These are phyloP conservation scores for Metroxylon sagu DNA, from an alignment of 176 grass and related monocot species.

Conservation along the genomic window DNA sequence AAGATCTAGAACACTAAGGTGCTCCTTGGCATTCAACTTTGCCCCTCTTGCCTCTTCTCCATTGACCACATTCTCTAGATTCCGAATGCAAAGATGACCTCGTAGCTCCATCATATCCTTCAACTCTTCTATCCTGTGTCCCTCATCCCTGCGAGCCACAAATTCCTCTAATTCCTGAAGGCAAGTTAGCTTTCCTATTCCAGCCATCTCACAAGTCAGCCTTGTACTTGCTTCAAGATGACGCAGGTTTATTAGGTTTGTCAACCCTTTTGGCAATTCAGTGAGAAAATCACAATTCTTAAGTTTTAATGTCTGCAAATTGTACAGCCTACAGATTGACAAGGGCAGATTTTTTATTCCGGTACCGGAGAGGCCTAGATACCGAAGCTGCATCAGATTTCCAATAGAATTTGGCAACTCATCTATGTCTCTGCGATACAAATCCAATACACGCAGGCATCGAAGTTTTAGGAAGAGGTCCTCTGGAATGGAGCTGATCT, in stretches of 20 bases:
- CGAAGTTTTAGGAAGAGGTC: constrained; percentile 46
- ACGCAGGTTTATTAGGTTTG: constrained; percentile 41
- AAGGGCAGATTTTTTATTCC: constrained; percentile 36
- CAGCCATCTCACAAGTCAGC: constrained; percentile 22
- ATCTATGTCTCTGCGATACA: constrained; percentile 35
- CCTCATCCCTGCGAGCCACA: constrained; percentile 19
- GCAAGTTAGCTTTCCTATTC: constrained; percentile 46
- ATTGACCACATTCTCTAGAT: constrained; percentile 42
- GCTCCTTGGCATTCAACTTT: constrained; percentile 32
- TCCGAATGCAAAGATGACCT: constrained; percentile 47
- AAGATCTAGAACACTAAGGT: constrained; percentile 31
- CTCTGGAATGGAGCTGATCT: constrained; percentile 21
- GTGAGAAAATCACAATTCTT: constrained; percentile 34
- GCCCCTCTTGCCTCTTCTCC: constrained; percentile 37
- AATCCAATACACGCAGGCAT: constrained; percentile 43
- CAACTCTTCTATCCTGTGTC: constrained; percentile 45
- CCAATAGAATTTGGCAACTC: constrained; percentile 56
- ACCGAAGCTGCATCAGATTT: constrained; percentile 58
- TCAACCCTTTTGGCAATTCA: constrained; percentile 42
- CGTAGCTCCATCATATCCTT: constrained; percentile 48
- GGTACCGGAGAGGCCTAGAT: constrained; percentile 48
- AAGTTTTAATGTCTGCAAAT: constrained; percentile 50
- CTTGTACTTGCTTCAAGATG: constrained; percentile 38
- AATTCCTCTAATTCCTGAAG: constrained; percentile 70
- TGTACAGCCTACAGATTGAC: constrained; percentile 45